Percentiles rank a stretch among this genome's conserved stretches.
Evolutionary conservation across 2,329 filamentous ascomycete species (phyloP).

Genomic region (Neofusicoccum cordaticola): DNA sequence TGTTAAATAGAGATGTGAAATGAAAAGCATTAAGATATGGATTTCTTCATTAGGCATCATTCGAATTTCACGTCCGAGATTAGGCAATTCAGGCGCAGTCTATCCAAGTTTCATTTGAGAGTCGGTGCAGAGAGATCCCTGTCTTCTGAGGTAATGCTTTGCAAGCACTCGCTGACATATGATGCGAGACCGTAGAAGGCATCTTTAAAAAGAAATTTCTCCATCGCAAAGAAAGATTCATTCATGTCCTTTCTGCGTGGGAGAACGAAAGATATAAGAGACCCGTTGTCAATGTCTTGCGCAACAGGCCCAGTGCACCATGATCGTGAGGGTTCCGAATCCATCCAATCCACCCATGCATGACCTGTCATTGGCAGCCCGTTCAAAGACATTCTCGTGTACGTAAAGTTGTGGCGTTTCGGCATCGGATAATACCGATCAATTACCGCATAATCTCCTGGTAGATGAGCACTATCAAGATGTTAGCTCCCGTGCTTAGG

Average conservation of each 20-base stretch:
- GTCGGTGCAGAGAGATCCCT: constrained; percentile 3
- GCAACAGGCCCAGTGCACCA: background rate
- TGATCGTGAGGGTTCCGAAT: constrained; percentile 5
- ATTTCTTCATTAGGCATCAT: background rate
- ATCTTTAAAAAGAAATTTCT: constrained; percentile 3
- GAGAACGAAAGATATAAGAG: constrained; percentile 1
- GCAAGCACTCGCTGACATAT: constrained; percentile 1
- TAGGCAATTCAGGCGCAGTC: background rate
- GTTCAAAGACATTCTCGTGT: constrained; percentile 8
- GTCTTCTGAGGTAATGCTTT: constrained; percentile 5
- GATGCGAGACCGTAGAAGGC: constrained; percentile 6
- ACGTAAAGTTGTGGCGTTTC: constrained; percentile 5
- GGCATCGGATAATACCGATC: background rate
- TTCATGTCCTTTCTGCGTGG: background rate
- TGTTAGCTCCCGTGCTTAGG: constrained; percentile 21
- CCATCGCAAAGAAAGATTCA: background rate
- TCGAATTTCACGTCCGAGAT: no score
- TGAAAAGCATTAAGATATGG: background rate
- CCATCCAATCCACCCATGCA: background rate
- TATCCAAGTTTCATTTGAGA: constrained; percentile 11
- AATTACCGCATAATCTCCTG: constrained; percentile 84
- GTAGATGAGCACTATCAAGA: constrained; percentile 71
- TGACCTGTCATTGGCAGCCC: background rate
- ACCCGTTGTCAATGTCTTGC: background rate
- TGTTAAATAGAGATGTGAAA: no score